These are phyloP conservation scores for Penicillium longicatenatum DNA, from an alignment of 495 filamentous ascomycete species.

Conservation along the genomic window DNA sequence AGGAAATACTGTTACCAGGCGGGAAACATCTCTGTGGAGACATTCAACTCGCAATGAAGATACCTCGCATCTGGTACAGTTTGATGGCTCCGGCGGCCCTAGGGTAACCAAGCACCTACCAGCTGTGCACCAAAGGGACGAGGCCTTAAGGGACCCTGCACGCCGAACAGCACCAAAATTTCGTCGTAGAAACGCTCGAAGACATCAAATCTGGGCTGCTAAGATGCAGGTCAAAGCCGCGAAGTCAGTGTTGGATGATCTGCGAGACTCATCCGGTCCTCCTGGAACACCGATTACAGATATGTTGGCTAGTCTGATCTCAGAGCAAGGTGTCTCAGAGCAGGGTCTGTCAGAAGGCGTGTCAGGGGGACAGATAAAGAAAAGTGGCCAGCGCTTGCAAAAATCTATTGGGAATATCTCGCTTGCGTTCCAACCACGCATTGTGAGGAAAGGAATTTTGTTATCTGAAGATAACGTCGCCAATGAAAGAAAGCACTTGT, in stretches of 20 bases:
- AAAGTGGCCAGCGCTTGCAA: neutral
- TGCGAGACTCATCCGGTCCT: slow-evolving; percentile 29
- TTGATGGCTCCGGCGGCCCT: neutral
- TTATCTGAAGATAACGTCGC: neutral
- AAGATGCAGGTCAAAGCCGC: slow-evolving; percentile 37
- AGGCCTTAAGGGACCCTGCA: neutral
- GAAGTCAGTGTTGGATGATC: slow-evolving; percentile 7
- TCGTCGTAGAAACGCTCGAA: slow-evolving; percentile 14
- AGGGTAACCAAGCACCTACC: neutral
- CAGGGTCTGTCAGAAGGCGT: slow-evolving; percentile 1
- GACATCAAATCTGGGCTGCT: slow-evolving; percentile 41
- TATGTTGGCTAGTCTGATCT: slow-evolving; percentile 28
- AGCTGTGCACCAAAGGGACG: neutral
- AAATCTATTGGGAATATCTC: neutral
- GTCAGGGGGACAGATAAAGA: neutral
- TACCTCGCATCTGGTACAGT: neutral
- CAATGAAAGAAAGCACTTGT: neutral
- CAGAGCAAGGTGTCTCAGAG: slow-evolving; percentile 21
- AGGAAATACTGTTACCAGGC: neutral
- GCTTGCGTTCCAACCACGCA: neutral
- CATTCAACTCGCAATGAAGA: neutral
- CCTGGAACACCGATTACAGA: slow-evolving; percentile 42
- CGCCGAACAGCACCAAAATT: neutral
- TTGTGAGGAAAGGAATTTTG: neutral
- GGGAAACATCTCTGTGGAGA: neutral